Percentiles rank a stretch among this genome's conserved stretches.
Evolutionary conservation across 2,329 filamentous ascomycete genomes (phyloP).

Genomic region (Cryphonectria naterciae): DNA sequence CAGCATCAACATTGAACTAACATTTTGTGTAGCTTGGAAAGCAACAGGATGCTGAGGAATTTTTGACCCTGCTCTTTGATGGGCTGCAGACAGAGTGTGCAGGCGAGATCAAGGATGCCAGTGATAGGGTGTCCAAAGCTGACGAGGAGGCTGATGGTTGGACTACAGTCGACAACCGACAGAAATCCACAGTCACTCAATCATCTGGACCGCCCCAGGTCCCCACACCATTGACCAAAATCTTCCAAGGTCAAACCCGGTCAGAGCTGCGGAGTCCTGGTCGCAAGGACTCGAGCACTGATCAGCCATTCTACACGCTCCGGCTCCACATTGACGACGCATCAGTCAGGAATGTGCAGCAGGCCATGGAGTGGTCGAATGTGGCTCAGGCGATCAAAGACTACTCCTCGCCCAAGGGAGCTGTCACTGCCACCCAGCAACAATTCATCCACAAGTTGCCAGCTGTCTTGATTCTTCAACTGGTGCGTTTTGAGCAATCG

Average conservation of each 20-base stretch:
- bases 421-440: conserved; percentile 84
- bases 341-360: conserved; percentile 86
- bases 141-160: conserved; percentile 63
- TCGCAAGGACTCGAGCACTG: conserved; percentile 85
- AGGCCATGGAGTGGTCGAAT: conserved; percentile 85
- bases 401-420: conserved; percentile 78
- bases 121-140: conserved; percentile 29
- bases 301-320: conserved; percentile 91
- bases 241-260: conserved; percentile 89
- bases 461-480: conserved; percentile 87
- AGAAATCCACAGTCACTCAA: conserved; percentile 83
- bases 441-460: conserved; percentile 91
- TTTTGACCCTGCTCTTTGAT: conserved; percentile 89
- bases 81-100: conserved; percentile 92
- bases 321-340: conserved; percentile 92
- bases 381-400: conserved; percentile 82
- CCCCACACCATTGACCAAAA: conserved; percentile 86
- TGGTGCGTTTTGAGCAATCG: conserved; percentile 84
- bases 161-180: conserved; percentile 92
- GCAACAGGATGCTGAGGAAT: conserved; percentile 97
- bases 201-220: conserved; percentile 75
- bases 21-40: conserved; percentile 72
- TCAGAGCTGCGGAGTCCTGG: conserved; percentile 89
- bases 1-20: conserved; percentile 29
- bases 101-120: conserved; percentile 60